These are phyloP conservation scores for Cetraspora pellucida DNA, from an alignment of 192 early-diverging fungal species.

Conservation along the genomic window DNA sequence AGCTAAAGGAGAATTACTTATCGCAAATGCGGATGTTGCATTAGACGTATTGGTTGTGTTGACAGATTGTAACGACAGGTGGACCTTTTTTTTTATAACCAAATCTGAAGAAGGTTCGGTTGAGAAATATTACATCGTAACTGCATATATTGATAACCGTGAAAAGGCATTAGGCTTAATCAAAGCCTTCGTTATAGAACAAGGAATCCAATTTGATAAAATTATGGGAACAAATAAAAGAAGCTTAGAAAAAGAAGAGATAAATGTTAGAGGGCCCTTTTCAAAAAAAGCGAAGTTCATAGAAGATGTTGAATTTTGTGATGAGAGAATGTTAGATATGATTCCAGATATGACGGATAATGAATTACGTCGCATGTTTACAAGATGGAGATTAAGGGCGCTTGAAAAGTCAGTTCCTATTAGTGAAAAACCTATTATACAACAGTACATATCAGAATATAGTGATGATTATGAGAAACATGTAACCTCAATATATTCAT, in stretches of 20 bases:
- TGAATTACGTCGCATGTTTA: slow-evolving; percentile 12
- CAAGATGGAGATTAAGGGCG: not conserved
- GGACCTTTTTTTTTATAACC: not conserved
- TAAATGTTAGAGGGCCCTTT: not conserved
- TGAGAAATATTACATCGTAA: slow-evolving; percentile 1
- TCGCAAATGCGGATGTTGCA: not conserved
- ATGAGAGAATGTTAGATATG: slow-evolving; percentile 11
- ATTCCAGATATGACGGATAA: slow-evolving; percentile 13
- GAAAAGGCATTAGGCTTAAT: slow-evolving; percentile 15
- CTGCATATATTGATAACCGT: not conserved
- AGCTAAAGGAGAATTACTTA: slow-evolving; percentile 20
- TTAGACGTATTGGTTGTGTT: slow-evolving; percentile 14
- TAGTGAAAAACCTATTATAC: slow-evolving; percentile 1
- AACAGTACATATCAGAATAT: not conserved
- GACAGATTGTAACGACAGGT: slow-evolving; percentile 11
- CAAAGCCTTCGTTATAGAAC: slow-evolving; percentile 5
- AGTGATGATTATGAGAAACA: slow-evolving; percentile 19
- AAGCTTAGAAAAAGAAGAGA: not conserved
- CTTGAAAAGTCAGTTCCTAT: not conserved
- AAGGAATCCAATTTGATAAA: not conserved
- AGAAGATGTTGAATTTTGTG: not conserved
- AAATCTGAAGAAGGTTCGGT: not conserved
- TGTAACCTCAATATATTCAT: not conserved
- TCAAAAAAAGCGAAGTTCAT: no score
- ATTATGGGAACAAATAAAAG: not conserved